These are phyloP conservation scores for Aspergillus flavus DNA, from an alignment of 2,329 filamentous ascomycete species.

Conservation along the genomic window DNA sequence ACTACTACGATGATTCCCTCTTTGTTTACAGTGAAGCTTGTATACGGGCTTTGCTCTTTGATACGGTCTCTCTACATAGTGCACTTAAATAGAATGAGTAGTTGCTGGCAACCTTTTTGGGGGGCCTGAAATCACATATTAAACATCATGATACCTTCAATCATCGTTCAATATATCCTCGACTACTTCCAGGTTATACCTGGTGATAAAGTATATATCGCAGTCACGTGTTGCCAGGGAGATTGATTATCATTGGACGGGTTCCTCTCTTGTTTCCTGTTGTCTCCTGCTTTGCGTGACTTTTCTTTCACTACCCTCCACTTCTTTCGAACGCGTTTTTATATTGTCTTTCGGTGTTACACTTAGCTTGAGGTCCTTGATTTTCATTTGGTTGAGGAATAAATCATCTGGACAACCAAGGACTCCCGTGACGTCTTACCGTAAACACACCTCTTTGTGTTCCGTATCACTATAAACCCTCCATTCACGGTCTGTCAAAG, in stretches of 20 bases:
- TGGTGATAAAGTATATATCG: too few species aligned
- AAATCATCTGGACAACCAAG: background rate
- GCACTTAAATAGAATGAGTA: background rate
- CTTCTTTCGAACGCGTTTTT: background rate
- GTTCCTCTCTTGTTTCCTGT: background rate
- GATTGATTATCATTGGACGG: background rate
- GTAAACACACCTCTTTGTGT: background rate
- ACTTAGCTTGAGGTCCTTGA: background rate
- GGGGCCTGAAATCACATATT: background rate
- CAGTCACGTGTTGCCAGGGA: background rate
- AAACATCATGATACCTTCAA: background rate
- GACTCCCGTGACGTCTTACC: background rate
- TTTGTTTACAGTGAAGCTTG: background rate
- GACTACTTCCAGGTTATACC: too few species aligned
- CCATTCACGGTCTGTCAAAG: background rate
- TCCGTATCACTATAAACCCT: background rate
- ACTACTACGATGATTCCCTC: background rate
- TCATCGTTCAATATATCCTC: too few species aligned
- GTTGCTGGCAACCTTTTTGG: background rate
- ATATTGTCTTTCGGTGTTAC: background rate
- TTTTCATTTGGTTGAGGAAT: background rate
- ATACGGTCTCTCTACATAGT: background rate
- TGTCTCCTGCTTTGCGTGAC: background rate
- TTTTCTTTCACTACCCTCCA: background rate
- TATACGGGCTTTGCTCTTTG: background rate